Base-by-base conservation (phyloP, 2,329 filamentous ascomycete genomes). In the Pestalotiopsis sp. region DNA sequence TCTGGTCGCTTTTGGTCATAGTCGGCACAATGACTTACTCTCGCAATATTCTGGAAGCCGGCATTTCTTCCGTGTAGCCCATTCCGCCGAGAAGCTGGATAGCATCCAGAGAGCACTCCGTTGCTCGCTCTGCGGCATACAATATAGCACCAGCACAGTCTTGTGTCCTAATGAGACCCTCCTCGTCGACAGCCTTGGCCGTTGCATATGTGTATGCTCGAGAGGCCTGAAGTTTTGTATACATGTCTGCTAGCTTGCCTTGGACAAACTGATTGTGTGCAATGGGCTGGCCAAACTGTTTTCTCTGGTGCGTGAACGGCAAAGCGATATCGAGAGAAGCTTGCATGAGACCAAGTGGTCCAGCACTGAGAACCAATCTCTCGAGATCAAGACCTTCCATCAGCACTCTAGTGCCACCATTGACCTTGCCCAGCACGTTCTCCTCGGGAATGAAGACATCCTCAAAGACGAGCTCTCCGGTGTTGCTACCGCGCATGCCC, bases 331-430 rank as follows among this genome's bases (percentile, higher is more conserved):
- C 95, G 60, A 98, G 87, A 4, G 92, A 87, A 5, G 94, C 92
- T 85, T 97, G 94, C 96, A 99, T 99, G 71, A 98, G 89, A 52
- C 95, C 96, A 6, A 99, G 82, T 0, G 96, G 95, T 0, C 96
- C 96, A 20, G 95, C 93, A 75, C 92, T 95, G 63, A 99, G 89
- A 1, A 99, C 95, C 3, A 99, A 87, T 13, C 96, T 89, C 82
- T 99, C 96, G 41, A 99, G 89, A 78, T 99, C 96, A 4, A 99
- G 87, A 1, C 96, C 96, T 78, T 97, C 93, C 96, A 99, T 98
- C 41, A 99, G 86, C 4, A 99, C 95, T 71, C 89, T 90, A 31
- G 97, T 95, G 71, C 96, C 96, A 66, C 88, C 89, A 83, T 97
- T 92, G 68, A 97, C 77, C 52, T 88, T 80, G 38, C 96, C 96